These are phyloP conservation scores for Rhododendron vialii DNA, from an alignment of 148 eudicot species.

Conservation along the genomic window DNA sequence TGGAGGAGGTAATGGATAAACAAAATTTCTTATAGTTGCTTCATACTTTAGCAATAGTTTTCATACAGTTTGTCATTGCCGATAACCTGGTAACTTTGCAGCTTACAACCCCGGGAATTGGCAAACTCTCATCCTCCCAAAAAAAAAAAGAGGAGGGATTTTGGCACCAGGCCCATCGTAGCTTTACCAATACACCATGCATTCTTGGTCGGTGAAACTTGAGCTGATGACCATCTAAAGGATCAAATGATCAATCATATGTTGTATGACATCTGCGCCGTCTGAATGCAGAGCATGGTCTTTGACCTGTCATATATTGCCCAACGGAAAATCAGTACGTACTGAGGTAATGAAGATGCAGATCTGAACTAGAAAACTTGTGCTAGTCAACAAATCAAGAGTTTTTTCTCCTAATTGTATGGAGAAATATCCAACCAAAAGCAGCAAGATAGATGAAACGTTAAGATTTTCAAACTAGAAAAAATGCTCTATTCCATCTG, in stretches of 20 bases:
- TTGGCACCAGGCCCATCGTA: neutral
- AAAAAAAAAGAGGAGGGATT: neutral
- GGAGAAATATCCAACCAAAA: neutral
- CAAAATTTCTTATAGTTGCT: neutral
- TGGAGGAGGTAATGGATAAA: neutral
- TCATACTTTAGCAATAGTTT: neutral
- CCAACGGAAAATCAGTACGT: neutral
- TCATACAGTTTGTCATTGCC: neutral
- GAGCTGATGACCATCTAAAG: constrained; percentile 17
- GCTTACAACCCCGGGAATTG: neutral
- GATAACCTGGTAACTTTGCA: neutral
- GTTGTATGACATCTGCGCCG: constrained; percentile 87
- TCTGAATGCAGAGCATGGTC: constrained; percentile 64
- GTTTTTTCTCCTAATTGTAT: neutral
- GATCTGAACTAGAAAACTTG: neutral
- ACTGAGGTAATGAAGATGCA: neutral
- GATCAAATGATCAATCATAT: constrained; percentile 81
- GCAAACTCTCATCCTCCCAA: neutral
- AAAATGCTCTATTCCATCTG: neutral
- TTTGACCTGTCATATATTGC: constrained; percentile 55
- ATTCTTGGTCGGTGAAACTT: neutral
- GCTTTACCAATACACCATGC: neutral
- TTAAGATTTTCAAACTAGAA: neutral
- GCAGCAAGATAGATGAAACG: neutral
- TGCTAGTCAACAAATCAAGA: neutral